Evolutionary conservation across 768 basidiomycete genomes (phyloP).

Genomic region (Amanita exitialis): DNA sequence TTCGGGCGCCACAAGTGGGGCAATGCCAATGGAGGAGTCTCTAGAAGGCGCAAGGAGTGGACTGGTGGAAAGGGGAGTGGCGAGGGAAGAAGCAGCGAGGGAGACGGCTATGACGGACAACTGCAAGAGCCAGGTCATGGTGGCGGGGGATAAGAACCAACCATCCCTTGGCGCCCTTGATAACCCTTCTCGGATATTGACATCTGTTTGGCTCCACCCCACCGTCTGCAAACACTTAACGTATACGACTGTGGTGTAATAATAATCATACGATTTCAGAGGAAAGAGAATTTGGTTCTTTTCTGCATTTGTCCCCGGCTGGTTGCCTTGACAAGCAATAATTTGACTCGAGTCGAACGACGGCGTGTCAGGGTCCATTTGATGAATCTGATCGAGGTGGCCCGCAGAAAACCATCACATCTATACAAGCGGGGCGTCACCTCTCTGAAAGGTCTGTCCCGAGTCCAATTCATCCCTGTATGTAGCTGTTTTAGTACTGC

Average conservation of each 20-base stretch:
- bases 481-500: too few species aligned
- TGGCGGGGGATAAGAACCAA: constrained; percentile 21
- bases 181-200: constrained; percentile 3
- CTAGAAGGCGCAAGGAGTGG: constrained; percentile 19
- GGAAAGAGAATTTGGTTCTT: too few species aligned
- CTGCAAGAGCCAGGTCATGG: constrained; percentile 32
- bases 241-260: too few species aligned
- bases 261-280: too few species aligned
- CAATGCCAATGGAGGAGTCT: constrained; percentile 39
- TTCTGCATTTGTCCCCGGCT: too few species aligned
- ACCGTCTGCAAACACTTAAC: neutral
- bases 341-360: too few species aligned
- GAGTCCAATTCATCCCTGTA: too few species aligned
- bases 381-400: too few species aligned
- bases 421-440: too few species aligned
- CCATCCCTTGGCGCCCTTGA: neutral
- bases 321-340: too few species aligned
- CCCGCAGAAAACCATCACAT: too few species aligned
- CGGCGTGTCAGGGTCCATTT: too few species aligned
- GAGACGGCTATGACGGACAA: constrained; percentile 34
- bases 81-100: constrained; percentile 22
- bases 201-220: constrained; percentile 6
- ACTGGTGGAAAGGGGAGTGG: constrained; percentile 44
- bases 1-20: constrained; percentile 47
- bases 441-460: constrained; percentile 24